Evolutionary conservation across 257 asterid species (phyloP).

Genomic region (Forsythia suspensa): DNA sequence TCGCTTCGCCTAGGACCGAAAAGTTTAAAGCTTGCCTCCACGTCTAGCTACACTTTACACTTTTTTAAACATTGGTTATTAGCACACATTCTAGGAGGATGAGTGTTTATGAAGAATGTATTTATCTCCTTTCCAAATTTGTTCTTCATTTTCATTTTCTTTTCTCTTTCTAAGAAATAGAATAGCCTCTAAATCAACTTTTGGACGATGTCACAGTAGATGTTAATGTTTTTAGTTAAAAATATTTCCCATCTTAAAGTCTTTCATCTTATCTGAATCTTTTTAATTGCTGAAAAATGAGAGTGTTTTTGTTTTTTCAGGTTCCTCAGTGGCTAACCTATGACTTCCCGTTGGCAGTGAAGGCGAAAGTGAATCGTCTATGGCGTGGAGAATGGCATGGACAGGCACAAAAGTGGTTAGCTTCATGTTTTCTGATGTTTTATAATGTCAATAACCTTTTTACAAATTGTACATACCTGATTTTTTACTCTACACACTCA

Average conservation of each 20-base stretch:
- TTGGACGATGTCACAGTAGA: too few relatives aligned
- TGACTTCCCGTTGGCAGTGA: conserved; percentile 93
- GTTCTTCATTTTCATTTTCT: background rate
- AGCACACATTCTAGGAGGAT: background rate
- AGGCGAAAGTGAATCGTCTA: conserved; percentile 92
- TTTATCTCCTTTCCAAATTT: background rate
- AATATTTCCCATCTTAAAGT: background rate
- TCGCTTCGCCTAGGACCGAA: too few relatives aligned
- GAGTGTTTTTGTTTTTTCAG: conserved; percentile 40
- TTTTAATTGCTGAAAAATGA: background rate
- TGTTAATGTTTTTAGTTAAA: too few relatives aligned
- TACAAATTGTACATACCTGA: background rate
- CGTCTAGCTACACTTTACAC: too few relatives aligned
- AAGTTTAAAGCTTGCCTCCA: too few relatives aligned
- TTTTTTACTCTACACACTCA: too few relatives aligned
- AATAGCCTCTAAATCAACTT: too few relatives aligned
- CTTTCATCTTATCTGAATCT: background rate
- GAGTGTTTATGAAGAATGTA: background rate
- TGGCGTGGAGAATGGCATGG: conserved; percentile 99
- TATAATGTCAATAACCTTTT: background rate
- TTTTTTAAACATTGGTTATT: too few relatives aligned
- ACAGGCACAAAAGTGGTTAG: conserved; percentile 95
- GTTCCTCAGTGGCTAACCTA: conserved; percentile 89
- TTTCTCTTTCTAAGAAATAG: background rate
- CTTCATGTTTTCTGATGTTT: background rate